These are phyloP conservation scores for Russula sp. DNA, from an alignment of 768 basidiomycete genomes.

Conservation along the genomic window DNA sequence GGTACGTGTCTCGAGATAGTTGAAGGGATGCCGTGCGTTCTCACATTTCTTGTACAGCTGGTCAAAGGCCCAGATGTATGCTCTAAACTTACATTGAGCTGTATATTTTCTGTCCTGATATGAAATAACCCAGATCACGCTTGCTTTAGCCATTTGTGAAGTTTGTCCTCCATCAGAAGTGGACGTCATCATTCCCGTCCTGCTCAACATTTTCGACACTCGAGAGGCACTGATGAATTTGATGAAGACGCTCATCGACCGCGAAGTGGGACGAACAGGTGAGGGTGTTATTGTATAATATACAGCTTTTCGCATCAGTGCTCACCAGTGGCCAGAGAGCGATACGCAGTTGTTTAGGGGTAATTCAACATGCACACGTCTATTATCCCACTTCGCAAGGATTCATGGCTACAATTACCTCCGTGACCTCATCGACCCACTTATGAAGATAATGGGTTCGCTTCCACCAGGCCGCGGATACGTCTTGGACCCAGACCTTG, in stretches of 20 bases:
- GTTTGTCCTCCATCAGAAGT: slow-evolving; percentile 75
- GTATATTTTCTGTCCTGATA: slow-evolving; percentile 2
- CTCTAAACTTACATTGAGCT: slow-evolving; percentile 3
- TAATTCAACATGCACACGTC: slow-evolving; percentile 83
- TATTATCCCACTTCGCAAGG: slow-evolving; percentile 81
- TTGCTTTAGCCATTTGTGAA: slow-evolving; percentile 85
- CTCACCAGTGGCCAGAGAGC: slow-evolving; percentile 49
- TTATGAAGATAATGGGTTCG: slow-evolving; percentile 69
- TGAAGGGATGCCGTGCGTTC: background rate
- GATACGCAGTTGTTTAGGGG: slow-evolving; percentile 83
- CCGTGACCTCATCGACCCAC: slow-evolving; percentile 70
- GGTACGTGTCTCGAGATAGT: slow-evolving; percentile 31
- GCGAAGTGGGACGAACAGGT: slow-evolving; percentile 81
- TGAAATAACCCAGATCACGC: slow-evolving; percentile 51
- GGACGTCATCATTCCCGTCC: slow-evolving; percentile 79
- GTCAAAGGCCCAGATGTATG: slow-evolving; percentile 73
- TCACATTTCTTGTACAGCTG: slow-evolving; percentile 44
- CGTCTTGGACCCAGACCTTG: slow-evolving; percentile 70
- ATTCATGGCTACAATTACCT: slow-evolving; percentile 92
- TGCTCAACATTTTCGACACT: slow-evolving; percentile 84
- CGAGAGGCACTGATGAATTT: slow-evolving; percentile 66
- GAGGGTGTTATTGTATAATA: slow-evolving; percentile 19
- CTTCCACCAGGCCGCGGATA: slow-evolving; percentile 73
- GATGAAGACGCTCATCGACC: slow-evolving; percentile 80
- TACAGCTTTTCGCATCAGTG: background rate